A percentile compares a stretch with the other conserved stretches of the same genome.
Evolutionary conservation across 1,284 basidiomycete species (phyloP).

Genomic region (Cryptococcus depauperatus): DNA sequence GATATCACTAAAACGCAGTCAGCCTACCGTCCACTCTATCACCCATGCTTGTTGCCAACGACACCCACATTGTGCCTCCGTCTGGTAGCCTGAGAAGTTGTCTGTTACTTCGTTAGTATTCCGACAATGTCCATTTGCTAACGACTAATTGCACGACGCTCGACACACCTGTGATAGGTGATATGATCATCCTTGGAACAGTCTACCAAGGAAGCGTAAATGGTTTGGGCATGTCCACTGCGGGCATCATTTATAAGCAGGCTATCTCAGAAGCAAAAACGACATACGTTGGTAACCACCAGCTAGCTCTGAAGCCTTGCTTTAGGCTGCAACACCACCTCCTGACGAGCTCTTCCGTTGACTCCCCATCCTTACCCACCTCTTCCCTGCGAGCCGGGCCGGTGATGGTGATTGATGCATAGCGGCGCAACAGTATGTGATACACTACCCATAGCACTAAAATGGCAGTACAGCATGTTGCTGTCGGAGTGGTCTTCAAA

Average conservation of each 20-base stretch:
- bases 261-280: not conserved
- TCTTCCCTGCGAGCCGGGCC: not conserved
- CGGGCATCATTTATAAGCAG: not conserved
- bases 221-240: constrained; percentile 42
- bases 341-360: constrained; percentile 11
- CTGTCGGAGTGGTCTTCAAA: not conserved
- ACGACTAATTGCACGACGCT: not conserved
- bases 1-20: constrained; percentile 47
- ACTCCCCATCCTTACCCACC: constrained; percentile 7
- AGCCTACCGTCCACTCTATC: not conserved
- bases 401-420: constrained; percentile 5
- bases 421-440: constrained; percentile 3
- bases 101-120: constrained; percentile 33
- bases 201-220: constrained; percentile 40
- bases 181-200: constrained; percentile 63
- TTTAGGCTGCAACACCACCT: constrained; percentile 23
- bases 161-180: constrained; percentile 55
- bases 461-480: not conserved
- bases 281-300: constrained; percentile 29
- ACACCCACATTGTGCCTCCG: constrained; percentile 57
- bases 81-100: constrained; percentile 54
- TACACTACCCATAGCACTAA: constrained; percentile 3
- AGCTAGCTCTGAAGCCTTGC: constrained; percentile 30
- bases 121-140: not conserved
- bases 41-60: not conserved